These are phyloP conservation scores for Colletotrichum sp. DNA, from an alignment of 2,329 filamentous ascomycete genomes.

Conservation along the genomic window DNA sequence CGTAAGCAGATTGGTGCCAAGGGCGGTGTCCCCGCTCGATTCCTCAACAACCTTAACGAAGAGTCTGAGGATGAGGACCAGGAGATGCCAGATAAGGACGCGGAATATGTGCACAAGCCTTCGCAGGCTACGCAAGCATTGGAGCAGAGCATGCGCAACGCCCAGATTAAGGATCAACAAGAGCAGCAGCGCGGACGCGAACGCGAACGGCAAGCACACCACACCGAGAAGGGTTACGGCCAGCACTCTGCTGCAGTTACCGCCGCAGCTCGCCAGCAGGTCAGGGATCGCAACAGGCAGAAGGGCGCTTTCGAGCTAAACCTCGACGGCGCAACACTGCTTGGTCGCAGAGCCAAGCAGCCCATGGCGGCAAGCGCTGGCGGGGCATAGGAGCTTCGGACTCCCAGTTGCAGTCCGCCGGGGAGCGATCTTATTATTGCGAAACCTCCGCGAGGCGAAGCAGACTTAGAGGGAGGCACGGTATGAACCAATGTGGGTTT, in stretches of 20 bases:
- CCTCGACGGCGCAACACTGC: constrained; percentile 85
- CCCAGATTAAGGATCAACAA: constrained; percentile 71
- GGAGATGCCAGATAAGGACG: constrained; percentile 68
- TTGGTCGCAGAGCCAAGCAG: constrained; percentile 73
- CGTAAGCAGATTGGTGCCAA: constrained; percentile 81
- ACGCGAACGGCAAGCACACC: constrained; percentile 44
- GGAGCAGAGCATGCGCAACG: constrained; percentile 86
- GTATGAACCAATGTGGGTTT: background rate
- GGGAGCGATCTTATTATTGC: background rate
- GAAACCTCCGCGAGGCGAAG: background rate
- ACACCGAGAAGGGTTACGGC: constrained; percentile 73
- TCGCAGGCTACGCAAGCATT: constrained; percentile 67
- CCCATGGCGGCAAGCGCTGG: constrained; percentile 48
- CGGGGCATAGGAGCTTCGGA: constrained; percentile 21
- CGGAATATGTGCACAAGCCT: constrained; percentile 48
- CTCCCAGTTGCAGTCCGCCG: background rate
- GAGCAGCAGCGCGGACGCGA: constrained; percentile 53
- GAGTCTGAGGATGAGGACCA: constrained; percentile 65
- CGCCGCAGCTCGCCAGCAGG: constrained; percentile 81
- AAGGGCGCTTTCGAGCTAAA: constrained; percentile 91
- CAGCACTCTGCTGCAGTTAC: constrained; percentile 87
- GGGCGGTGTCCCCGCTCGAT: constrained; percentile 61
- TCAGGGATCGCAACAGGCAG: constrained; percentile 68
- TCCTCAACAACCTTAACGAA: constrained; percentile 71
- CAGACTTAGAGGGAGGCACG: background rate